Evolutionary conservation across 257 asterid genomes (phyloP), one percentile per base, ranked within the genome.

Genomic region (Eustoma russellianum): DNA sequence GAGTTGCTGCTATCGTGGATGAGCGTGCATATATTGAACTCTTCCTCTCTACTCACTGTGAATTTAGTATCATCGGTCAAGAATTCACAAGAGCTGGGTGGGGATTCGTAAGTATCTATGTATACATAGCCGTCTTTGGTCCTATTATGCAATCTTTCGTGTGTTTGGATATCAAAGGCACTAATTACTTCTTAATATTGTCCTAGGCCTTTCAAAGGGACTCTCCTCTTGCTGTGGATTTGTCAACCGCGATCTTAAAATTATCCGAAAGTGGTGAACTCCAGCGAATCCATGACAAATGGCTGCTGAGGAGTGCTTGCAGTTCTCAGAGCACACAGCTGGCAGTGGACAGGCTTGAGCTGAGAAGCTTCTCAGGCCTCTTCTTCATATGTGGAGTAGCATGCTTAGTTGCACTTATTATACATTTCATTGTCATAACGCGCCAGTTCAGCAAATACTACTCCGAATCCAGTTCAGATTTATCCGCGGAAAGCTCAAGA

Each of bases 241-340:
- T 81, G 73, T 81, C 90, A 13, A 81, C 86, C 0, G 90, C 90
- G 6, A 73, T 81, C 38, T 63, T 78, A 55, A 61, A 56, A 17
- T 67, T 81, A 9, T 78, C 86, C 9, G 90, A 78, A 35, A 78
- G 59, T 19, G 90, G 86, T 5, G 83, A 81, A 17, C 77, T 81
- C 35, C 71, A 81, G 59, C 47, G 71, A 33, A 81, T 81, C 59
- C 81, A 73, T 34, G 89, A 81, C 68, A 78, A 81, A 56, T 81
- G 82, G 80, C 76, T 81, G 40, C 41, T 50, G 68, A 57, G 78
- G 17, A 59, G 73, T 13, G 83, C 90, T 0, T 81, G 86, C 52
- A 75, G 83, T 53, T 71, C 75, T 12, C 78, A 74, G 50, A 70
- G 59, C 15, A 67, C 82, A 17, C 69, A 75, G 65, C 67, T 74